Percentiles rank a stretch among this genome's conserved stretches.
Evolutionary conservation across 169 alveolate genomes (phyloP).

Genomic region (Eimeria acervulina): DNA sequence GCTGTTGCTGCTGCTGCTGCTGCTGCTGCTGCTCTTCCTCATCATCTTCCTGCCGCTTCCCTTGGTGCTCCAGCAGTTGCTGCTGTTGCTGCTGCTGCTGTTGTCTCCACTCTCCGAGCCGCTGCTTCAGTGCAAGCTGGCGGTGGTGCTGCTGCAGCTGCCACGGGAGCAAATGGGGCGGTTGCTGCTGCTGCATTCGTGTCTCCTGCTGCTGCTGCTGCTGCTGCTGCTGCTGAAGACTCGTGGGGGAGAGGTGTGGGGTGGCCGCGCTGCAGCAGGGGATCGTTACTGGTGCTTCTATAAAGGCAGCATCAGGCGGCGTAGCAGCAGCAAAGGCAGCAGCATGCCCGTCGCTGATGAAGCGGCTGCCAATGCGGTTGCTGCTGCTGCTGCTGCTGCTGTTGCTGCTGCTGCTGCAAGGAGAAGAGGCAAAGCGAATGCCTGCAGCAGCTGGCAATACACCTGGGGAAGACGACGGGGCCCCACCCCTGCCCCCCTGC

Average conservation of each 20-base stretch:
- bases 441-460: too few relatives aligned
- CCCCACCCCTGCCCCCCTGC: too few relatives aligned
- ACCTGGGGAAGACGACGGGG: too few relatives aligned
- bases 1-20: too few relatives aligned
- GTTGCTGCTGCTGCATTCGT: not conserved
- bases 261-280: not conserved
- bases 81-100: constrained; percentile 4
- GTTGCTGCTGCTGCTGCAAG: too few relatives aligned
- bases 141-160: constrained; percentile 14
- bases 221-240: not conserved
- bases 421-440: too few relatives aligned
- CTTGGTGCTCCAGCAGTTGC: too few relatives aligned
- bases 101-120: too few relatives aligned
- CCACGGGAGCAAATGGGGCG: not conserved
- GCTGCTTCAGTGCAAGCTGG: not conserved
- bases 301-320: not conserved
- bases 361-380: too few relatives aligned
- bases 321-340: not conserved
- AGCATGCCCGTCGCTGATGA: not conserved
- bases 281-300: not conserved
- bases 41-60: too few relatives aligned
- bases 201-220: not conserved
- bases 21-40: not conserved
- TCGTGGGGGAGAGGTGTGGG: not conserved
- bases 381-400: too few relatives aligned